These are phyloP conservation scores for Cryphonectria radicalis DNA, from an alignment of 2,329 filamentous ascomycete species.

Conservation along the genomic window DNA sequence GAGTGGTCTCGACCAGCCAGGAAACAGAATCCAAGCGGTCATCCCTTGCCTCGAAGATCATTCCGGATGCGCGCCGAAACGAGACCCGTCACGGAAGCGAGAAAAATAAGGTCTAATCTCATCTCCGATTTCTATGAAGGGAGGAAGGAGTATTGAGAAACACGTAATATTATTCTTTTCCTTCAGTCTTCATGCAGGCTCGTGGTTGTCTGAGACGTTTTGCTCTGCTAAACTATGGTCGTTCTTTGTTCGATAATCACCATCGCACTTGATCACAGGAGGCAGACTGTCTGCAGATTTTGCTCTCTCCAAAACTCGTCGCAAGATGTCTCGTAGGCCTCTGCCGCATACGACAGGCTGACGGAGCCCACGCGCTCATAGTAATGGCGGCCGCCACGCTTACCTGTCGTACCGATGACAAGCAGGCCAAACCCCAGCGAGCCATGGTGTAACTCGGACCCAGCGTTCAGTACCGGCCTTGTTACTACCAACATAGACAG, in stretches of 20 bases:
- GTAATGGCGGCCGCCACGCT: background rate
- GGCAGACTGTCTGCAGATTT: background rate
- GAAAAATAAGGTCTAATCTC: background rate
- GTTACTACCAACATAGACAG: background rate
- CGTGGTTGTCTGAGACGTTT: background rate
- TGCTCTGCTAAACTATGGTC: background rate
- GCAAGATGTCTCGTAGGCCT: background rate
- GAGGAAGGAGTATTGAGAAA: background rate
- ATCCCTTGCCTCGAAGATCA: constrained; percentile 4
- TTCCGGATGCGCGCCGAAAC: background rate
- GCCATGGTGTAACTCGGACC: background rate
- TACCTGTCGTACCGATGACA: background rate
- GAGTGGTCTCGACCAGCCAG: constrained; percentile 4
- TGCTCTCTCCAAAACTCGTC: background rate
- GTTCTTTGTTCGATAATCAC: too few species aligned
- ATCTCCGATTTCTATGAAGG: background rate
- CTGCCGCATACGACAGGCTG: background rate
- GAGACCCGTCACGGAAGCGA: background rate
- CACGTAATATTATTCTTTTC: background rate
- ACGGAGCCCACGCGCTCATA: background rate
- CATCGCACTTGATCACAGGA: background rate
- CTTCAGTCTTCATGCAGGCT: background rate
- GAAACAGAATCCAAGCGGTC: background rate
- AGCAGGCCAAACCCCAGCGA: background rate
- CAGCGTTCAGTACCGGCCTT: background rate